Evolutionary conservation across 495 filamentous ascomycete species (phyloP).

Genomic region (Platismatia glauca): DNA sequence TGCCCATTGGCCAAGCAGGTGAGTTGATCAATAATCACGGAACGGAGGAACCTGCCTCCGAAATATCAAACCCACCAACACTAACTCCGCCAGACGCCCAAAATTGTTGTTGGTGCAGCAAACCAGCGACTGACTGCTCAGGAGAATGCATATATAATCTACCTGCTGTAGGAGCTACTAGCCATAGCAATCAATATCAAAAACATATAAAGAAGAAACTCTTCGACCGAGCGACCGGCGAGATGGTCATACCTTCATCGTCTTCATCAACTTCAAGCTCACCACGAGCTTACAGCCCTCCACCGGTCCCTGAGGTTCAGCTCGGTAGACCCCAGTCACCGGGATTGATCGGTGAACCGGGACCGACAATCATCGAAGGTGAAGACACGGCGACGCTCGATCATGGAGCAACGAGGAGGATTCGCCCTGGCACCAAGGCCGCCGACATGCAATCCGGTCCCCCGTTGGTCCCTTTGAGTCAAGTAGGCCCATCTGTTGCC

Average conservation of each 20-base stretch:
- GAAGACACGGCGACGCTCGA: conserved; percentile 44
- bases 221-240: not conserved
- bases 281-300: conserved; percentile 78
- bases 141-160: not conserved
- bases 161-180: not conserved
- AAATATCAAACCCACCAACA: not conserved
- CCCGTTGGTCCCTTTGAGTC: conserved; percentile 71
- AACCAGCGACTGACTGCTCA: not conserved
- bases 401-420: conserved; percentile 66
- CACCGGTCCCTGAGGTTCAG: conserved; percentile 84
- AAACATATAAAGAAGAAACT: not conserved
- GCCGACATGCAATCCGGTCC: conserved; percentile 87
- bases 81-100: not conserved
- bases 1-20: not conserved
- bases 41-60: not conserved
- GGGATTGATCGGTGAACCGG: conserved; percentile 42
- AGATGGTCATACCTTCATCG: not conserved
- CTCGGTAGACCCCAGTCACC: conserved; percentile 71
- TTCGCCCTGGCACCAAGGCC: conserved; percentile 84
- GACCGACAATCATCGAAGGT: conserved; percentile 33
- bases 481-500: conserved; percentile 45
- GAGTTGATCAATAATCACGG: not conserved
- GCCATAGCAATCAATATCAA: not conserved
- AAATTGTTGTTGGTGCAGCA: not conserved
- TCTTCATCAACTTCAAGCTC: conserved; percentile 53